Evolutionary conservation across 805 yeast genomes (phyloP).

Genomic region (Candida insectorum): DNA sequence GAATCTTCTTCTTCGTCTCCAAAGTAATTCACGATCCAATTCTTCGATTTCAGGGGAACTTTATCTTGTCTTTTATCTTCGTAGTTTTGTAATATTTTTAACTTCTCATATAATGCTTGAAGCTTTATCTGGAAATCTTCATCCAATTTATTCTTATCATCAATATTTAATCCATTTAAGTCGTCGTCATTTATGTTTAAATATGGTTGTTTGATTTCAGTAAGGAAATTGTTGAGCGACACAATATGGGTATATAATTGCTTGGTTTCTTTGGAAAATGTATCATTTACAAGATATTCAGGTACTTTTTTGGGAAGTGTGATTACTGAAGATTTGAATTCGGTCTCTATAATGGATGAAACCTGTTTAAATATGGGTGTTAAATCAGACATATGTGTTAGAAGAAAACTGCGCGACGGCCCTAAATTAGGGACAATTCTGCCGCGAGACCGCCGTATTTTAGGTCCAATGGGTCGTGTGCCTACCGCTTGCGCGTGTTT

Average conservation of each 20-base stretch:
- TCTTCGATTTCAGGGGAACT: conserved; percentile 11
- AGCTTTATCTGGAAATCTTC: conserved; percentile 51
- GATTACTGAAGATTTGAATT: conserved; percentile 15
- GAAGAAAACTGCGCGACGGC: no score
- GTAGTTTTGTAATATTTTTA: conserved; percentile 48
- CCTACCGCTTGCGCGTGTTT: no score
- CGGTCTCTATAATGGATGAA: conserved; percentile 39
- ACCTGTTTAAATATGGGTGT: conserved; percentile 49
- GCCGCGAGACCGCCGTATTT: no score
- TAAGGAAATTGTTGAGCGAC: conserved; percentile 29
- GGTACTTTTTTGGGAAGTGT: conserved; percentile 2
- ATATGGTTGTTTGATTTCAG: conserved; percentile 23
- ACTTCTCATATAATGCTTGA: conserved; percentile 49
- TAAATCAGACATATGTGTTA: conserved; percentile 51
- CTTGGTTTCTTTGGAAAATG: conserved; percentile 38
- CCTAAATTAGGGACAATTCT: no score
- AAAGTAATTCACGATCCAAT: conserved; percentile 18
- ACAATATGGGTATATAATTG: conserved; percentile 31
- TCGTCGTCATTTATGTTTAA: conserved; percentile 20
- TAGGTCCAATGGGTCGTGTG: no score
- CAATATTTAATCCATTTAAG: conserved; percentile 30
- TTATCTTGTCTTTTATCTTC: conserved; percentile 43
- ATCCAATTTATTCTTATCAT: conserved; percentile 54
- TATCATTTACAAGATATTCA: conserved; percentile 25
- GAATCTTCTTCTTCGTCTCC: conserved; percentile 33